These are phyloP conservation scores for Metarhizium guizhouense DNA, from an alignment of 2,329 filamentous ascomycete genomes.

Conservation along the genomic window DNA sequence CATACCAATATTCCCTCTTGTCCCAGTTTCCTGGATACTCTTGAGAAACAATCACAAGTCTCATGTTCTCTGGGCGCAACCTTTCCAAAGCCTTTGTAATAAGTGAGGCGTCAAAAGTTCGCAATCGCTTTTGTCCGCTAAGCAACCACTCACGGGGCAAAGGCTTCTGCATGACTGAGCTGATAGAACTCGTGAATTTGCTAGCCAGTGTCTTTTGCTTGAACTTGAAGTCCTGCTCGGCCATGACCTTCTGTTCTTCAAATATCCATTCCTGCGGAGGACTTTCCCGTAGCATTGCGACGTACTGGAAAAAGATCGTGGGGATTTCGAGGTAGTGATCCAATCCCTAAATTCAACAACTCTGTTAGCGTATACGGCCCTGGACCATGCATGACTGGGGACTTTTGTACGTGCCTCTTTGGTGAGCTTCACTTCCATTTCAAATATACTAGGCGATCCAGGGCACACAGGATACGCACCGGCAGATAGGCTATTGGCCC, in stretches of 20 bases:
- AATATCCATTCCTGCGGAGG: conserved; percentile 89
- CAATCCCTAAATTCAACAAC: conserved; percentile 39
- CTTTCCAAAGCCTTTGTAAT: conserved; percentile 68
- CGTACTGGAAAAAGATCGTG: conserved; percentile 83
- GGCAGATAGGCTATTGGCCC: conserved; percentile 75
- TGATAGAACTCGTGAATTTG: conserved; percentile 78
- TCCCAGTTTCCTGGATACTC: conserved; percentile 79
- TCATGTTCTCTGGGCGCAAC: conserved; percentile 81
- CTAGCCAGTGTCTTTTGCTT: conserved; percentile 86
- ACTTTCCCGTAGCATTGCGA: conserved; percentile 72
- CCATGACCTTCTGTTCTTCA: conserved; percentile 80
- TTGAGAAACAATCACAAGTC: conserved; percentile 73
- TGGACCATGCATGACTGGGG: not conserved
- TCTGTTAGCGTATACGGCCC: not conserved
- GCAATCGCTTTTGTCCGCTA: conserved; percentile 66
- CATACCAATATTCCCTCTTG: conserved; percentile 92
- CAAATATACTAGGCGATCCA: conserved; percentile 68
- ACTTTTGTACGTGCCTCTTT: conserved; percentile 51
- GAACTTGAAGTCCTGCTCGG: conserved; percentile 91
- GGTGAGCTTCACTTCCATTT: conserved; percentile 69
- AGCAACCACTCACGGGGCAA: conserved; percentile 80
- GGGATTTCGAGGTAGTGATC: conserved; percentile 74
- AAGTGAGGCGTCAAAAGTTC: conserved; percentile 69
- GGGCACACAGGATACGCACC: conserved; percentile 70
- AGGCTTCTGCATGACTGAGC: conserved; percentile 84